Evolutionary conservation across 768 basidiomycete species (phyloP), one percentile per base, ranked within the genome.

Genomic region (Mycena polygramma): DNA sequence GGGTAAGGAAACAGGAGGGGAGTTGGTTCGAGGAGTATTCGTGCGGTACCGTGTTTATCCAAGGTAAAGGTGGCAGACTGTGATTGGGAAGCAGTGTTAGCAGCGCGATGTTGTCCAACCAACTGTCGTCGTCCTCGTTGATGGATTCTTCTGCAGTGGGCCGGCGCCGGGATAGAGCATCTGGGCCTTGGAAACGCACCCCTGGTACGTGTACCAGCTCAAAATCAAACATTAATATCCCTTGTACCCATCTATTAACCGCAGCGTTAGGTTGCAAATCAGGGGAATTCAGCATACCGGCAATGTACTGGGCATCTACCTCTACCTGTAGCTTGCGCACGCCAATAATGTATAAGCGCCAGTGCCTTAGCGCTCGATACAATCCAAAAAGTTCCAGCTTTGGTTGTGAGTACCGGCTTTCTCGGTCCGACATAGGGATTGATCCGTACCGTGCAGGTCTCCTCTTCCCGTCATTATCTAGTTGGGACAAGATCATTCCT

Each of bases 381-480:
- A 84, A 48, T 1, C 83, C 79, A 71, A 79, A 85, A 0, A 85
- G 71, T 73, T 85, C 83, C 1, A 82, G 22, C 57, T 85, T 85
- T 0, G 81, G 70, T 64, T 85, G 83, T 0, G 81, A 83, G 66
- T 81, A 85, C 1, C 75, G 59, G 4, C 74, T 49, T 67, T 83
- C 79, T 4, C 69, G 48, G 19, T 82, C 63, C 55, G 77, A 83
- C 67, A 79, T 62, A 68, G 2, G 81, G 62, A 84, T 67, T 0
- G 82, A 85, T 0, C 82, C 80, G 68, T 77, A 86, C 0, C 75
- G 70, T 0, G 79, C 76, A 1, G 79, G 80, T 15, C 70, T 30
- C 48, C 76, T 39, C 63, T 39, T 19, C 66, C 72, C 77, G 11
- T 77, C 68, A 5, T 78, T 72, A 60, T 81, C 79, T 1, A 75